Evolutionary conservation across 306 rosid genomes (phyloP), one percentile per base, ranked within the genome.

Genomic region (Fragaria vesca): DNA sequence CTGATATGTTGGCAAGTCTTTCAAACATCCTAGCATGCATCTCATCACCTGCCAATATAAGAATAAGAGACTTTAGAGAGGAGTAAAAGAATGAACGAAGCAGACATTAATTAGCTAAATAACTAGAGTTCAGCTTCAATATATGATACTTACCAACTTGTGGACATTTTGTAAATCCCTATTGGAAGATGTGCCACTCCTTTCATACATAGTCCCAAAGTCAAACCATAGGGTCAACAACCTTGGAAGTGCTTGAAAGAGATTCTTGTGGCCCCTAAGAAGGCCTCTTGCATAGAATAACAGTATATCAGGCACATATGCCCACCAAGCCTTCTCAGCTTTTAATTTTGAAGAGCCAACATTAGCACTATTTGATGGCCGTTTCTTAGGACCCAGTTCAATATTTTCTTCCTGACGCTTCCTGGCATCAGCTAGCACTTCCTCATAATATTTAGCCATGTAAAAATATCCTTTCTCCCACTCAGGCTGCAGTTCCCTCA

Each of bases 391-490:
- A 83, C 86, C 85, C 51, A 72, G 83, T 72, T 90, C 97, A 52
- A 47, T 70, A 82, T 78, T 88, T 77, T 92, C 98, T 86, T 91
- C 97, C 87, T 92, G 98, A 60, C 97, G 94, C 80, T 91, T 92
- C 93, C 91, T 91, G 76, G 97, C 97, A 88, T 95, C 98, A 69
- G 84, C 96, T 81, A 95, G 93, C 73, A 95, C 83, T 83, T 92
- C 98, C 83, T 95, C 98, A 80, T 91, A 88, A 81, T 95, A 95
- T 81, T 93, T 92, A 42, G 98, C 98, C 90, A 83, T 86, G 78
- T 91, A 92, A 79, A 95, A 95, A 84, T 78, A 95, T 47, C 98
- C 97, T 87, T 92, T 93, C 91, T 91, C 98, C 97, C 98, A 95
- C 83, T 78, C 89, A 55, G 98, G 96, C 82, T 95, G 98, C 83